Conservation (phyloP, 495 filamentous ascomycete genomes). For the Diplogelasinospora grovesii region DNA sequence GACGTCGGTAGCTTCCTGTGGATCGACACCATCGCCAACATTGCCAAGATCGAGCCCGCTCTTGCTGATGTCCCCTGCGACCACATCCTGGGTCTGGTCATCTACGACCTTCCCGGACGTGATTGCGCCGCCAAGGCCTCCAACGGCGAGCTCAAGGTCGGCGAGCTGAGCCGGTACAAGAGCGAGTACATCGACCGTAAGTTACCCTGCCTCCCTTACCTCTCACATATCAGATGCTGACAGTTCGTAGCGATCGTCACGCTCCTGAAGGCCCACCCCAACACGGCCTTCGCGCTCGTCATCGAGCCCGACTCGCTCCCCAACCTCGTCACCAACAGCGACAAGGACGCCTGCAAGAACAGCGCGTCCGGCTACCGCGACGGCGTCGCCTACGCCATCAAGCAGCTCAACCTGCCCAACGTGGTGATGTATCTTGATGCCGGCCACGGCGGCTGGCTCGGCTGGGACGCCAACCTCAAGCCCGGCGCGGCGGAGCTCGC, state of each 20-base stretch:
- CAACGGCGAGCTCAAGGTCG: slow-evolving; percentile 67
- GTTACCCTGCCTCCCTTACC: slow-evolving; percentile 16
- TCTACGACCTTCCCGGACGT: slow-evolving; percentile 72
- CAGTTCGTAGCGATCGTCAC: slow-evolving; percentile 46
- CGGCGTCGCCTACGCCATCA: slow-evolving; percentile 65
- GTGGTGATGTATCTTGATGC: slow-evolving; percentile 81
- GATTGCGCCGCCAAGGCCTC: slow-evolving; percentile 72
- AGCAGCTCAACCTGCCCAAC: slow-evolving; percentile 65
- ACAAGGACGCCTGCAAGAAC: slow-evolving; percentile 55
- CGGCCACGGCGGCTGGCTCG: slow-evolving; percentile 76
- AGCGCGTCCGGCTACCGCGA: slow-evolving; percentile 59
- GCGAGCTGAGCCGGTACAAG: slow-evolving; percentile 60
- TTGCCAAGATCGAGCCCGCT: slow-evolving; percentile 50
- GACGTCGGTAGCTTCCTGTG: slow-evolving; percentile 64
- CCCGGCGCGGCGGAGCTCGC: slow-evolving; percentile 65
- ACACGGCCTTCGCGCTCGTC: slow-evolving; percentile 48
- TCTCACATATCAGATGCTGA: slow-evolving; percentile 22
- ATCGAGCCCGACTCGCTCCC: slow-evolving; percentile 74
- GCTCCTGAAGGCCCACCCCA: slow-evolving; percentile 47
- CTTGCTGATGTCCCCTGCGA: slow-evolving; percentile 49
- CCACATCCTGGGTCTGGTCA: slow-evolving; percentile 58
- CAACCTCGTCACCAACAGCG: slow-evolving; percentile 73
- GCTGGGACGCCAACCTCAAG: slow-evolving; percentile 71
- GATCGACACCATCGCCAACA: slow-evolving; percentile 58
- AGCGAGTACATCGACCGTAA: slow-evolving; percentile 60